Conservation (phyloP, 495 filamentous ascomycete genomes). For the Talaromyces ruber region DNA sequence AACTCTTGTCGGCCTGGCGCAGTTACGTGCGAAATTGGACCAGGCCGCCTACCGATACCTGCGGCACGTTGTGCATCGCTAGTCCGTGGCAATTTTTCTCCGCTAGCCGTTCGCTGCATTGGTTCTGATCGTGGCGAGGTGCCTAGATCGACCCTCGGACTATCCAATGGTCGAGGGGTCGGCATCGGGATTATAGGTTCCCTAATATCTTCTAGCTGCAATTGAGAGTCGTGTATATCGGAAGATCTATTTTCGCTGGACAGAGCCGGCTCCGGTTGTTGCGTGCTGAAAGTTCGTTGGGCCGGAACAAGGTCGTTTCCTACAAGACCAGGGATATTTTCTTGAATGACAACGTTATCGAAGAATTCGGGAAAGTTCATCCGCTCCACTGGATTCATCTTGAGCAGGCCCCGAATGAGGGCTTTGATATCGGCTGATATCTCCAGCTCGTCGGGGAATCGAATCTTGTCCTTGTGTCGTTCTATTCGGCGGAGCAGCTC, state of each 20-base stretch:
- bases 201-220: slow-evolving; percentile 3
- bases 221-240: slow-evolving; percentile 18
- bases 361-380: slow-evolving; percentile 82
- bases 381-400: slow-evolving; percentile 74
- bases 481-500: slow-evolving; percentile 90
- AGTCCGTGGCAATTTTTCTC: slow-evolving; percentile 23
- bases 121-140: slow-evolving; percentile 26
- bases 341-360: slow-evolving; percentile 58
- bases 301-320: slow-evolving; percentile 56
- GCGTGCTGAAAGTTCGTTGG: slow-evolving; percentile 14
- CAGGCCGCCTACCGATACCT: slow-evolving; percentile 28
- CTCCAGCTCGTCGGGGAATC: slow-evolving; percentile 64
- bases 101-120: slow-evolving; percentile 31
- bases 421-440: slow-evolving; percentile 71
- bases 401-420: slow-evolving; percentile 73
- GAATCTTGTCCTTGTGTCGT: slow-evolving; percentile 71
- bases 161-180: slow-evolving; percentile 14
- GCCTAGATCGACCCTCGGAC: slow-evolving; percentile 22
- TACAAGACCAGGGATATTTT: slow-evolving; percentile 74
- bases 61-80: slow-evolving; percentile 18
- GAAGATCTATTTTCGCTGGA: slow-evolving; percentile 8
- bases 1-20: slow-evolving; percentile 54
- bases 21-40: slow-evolving; percentile 42
- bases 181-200: slow-evolving; percentile 14
- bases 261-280: background rate